These are phyloP conservation scores for Geotrichum bryndzae DNA, from an alignment of 1,139 yeast genomes.

Conservation along the genomic window DNA sequence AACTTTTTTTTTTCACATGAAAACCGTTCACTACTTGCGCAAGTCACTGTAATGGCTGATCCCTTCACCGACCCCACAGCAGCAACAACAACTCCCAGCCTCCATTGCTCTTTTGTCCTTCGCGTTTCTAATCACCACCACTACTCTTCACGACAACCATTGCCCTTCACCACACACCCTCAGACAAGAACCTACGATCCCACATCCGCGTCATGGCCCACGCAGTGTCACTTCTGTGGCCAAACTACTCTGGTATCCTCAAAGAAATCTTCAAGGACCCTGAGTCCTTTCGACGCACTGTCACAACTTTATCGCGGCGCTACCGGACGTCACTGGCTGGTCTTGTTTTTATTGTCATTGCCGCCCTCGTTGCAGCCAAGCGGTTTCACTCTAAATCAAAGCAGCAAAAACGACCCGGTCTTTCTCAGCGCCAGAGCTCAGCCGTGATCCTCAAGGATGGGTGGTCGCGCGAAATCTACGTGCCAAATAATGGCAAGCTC, in stretches of 20 bases:
- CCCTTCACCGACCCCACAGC: background rate
- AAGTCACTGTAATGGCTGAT: background rate
- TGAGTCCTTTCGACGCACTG: slow-evolving; percentile 5
- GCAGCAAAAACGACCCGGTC: slow-evolving; percentile 2
- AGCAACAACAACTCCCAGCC: background rate
- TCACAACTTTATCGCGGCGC: slow-evolving; percentile 3
- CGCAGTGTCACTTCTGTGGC: slow-evolving; percentile 7
- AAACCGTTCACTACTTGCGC: background rate
- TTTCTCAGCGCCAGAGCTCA: slow-evolving; percentile 28
- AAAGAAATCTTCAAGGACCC: slow-evolving; percentile 13
- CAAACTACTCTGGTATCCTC: slow-evolving; percentile 3
- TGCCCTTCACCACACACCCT: background rate
- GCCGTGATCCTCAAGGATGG: slow-evolving; percentile 29
- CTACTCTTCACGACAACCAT: no score
- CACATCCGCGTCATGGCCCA: slow-evolving; percentile 3
- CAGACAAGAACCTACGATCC: background rate
- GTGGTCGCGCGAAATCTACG: slow-evolving; percentile 33
- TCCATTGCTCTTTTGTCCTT: background rate
- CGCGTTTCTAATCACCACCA: background rate
- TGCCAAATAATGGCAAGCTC: slow-evolving; percentile 47
- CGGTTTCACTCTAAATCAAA: background rate
- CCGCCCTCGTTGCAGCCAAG: background rate
- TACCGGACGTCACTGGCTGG: slow-evolving; percentile 8
- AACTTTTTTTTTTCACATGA: background rate
- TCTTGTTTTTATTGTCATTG: background rate